These are phyloP conservation scores for Geosmithia morbida DNA, from an alignment of 2,329 filamentous ascomycete species.

Conservation along the genomic window DNA sequence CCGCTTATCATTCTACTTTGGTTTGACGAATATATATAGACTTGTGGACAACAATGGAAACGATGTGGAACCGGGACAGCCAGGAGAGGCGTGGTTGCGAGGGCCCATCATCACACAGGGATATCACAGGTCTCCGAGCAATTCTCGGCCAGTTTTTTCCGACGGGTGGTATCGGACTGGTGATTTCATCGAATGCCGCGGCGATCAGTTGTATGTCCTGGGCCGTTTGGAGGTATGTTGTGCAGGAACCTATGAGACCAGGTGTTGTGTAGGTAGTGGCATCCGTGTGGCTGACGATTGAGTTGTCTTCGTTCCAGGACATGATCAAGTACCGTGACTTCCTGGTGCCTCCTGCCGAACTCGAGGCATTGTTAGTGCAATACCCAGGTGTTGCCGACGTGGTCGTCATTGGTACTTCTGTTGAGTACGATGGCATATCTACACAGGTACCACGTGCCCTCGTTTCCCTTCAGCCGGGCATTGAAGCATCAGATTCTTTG, in stretches of 20 bases:
- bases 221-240: slow-evolving; percentile 54
- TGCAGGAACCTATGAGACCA: no score
- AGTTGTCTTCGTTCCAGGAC: slow-evolving; percentile 27
- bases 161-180: slow-evolving; percentile 63
- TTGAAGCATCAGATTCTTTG: slow-evolving; percentile 4
- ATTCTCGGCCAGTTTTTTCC: slow-evolving; percentile 44
- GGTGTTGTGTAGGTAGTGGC: background rate
- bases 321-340: slow-evolving; percentile 41
- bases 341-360: slow-evolving; percentile 51
- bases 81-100: slow-evolving; percentile 52
- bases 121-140: slow-evolving; percentile 54
- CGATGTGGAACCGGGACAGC: slow-evolving; percentile 20
- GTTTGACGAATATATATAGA: slow-evolving; percentile 6
- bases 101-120: slow-evolving; percentile 63
- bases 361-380: slow-evolving; percentile 31
- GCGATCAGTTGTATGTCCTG: slow-evolving; percentile 56
- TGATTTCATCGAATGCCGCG: slow-evolving; percentile 34
- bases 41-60: slow-evolving; percentile 22
- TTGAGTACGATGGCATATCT: slow-evolving; percentile 11
- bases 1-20: background rate
- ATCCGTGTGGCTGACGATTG: slow-evolving; percentile 13
- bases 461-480: slow-evolving; percentile 8
- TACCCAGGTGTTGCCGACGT: slow-evolving; percentile 34
- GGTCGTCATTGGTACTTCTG: slow-evolving; percentile 43
- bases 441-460: slow-evolving; percentile 33